Conservation (phyloP, 352 stramenopile species). For the Phytopythium vexans region DNA sequence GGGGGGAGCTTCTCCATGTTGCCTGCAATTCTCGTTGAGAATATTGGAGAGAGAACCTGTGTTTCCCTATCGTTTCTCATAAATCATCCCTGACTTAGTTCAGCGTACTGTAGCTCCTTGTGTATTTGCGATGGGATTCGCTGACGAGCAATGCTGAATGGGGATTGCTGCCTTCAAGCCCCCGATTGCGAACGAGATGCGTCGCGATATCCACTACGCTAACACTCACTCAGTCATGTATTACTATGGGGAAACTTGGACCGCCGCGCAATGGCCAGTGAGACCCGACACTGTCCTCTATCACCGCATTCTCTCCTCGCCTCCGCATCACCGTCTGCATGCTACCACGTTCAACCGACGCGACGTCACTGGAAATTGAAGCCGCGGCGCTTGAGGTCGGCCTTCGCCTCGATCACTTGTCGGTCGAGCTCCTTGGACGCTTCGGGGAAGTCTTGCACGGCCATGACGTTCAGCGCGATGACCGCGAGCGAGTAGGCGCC, state of each 20-base stretch:
- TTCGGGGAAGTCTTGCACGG: slow-evolving; percentile 63
- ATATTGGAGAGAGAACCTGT: no score
- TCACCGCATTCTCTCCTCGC: no score
- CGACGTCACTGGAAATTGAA: slow-evolving; percentile 29
- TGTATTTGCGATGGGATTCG: no score
- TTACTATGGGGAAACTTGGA: no score
- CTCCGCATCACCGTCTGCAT: not conserved
- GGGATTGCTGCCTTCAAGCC: not conserved
- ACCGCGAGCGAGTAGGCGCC: slow-evolving; percentile 67
- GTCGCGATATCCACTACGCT: not conserved
- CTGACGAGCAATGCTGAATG: no score
- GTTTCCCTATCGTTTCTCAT: no score
- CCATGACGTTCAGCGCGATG: slow-evolving; percentile 70
- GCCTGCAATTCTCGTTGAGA: no score
- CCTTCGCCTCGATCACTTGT: slow-evolving; percentile 64
- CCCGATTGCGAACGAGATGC: not conserved
- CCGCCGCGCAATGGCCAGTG: no score
- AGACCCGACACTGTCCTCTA: no score
- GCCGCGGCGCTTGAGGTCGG: slow-evolving; percentile 53
- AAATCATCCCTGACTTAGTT: no score
- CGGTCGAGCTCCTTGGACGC: slow-evolving; percentile 65
- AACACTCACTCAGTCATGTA: no score
- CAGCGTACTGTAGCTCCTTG: no score
- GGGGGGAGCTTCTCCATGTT: slow-evolving; percentile 2
- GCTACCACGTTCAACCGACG: not conserved